A percentile compares a stretch with the other conserved stretches of the same genome.
These are phyloP conservation scores for Mucor racemosus DNA, from an alignment of 371 early-diverging fungal species.

Conservation along the genomic window DNA sequence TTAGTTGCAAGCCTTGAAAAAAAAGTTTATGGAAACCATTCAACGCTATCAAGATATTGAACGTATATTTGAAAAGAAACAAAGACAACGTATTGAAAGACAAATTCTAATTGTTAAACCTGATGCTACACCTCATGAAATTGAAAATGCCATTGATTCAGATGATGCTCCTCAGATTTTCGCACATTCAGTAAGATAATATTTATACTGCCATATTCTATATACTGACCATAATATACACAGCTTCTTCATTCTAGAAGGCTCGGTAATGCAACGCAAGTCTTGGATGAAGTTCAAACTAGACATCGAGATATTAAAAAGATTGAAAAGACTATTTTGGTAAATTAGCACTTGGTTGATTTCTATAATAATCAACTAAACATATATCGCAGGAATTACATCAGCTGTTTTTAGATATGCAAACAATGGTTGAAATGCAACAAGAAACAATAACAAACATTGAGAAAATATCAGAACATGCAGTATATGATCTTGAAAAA, in stretches of 20 bases:
- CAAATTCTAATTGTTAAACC: slow-evolving; percentile 78
- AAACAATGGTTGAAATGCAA: slow-evolving; percentile 75
- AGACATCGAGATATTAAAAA: slow-evolving; percentile 79
- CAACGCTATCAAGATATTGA: slow-evolving; percentile 76
- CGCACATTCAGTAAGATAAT: slow-evolving; percentile 70
- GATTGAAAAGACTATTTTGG: slow-evolving; percentile 78
- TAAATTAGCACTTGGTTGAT: slow-evolving; percentile 20
- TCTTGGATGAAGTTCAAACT: slow-evolving; percentile 75
- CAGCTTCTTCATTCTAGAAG: slow-evolving; percentile 59
- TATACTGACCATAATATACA: neutral
- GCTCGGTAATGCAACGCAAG: slow-evolving; percentile 68
- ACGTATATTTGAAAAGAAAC: slow-evolving; percentile 71
- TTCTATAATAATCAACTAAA: neutral
- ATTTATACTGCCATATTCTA: neutral
- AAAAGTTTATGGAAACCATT: slow-evolving; percentile 79
- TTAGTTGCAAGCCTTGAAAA: slow-evolving; percentile 51
- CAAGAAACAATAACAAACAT: slow-evolving; percentile 68
- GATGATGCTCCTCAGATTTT: slow-evolving; percentile 72
- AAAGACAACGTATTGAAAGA: slow-evolving; percentile 76
- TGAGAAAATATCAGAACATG: slow-evolving; percentile 59
- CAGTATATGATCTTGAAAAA: slow-evolving; percentile 62
- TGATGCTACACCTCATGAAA: slow-evolving; percentile 72
- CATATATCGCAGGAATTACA: slow-evolving; percentile 70
- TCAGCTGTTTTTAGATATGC: slow-evolving; percentile 83
- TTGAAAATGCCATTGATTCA: slow-evolving; percentile 68